A percentile compares a stretch with the other conserved stretches of the same genome.
These are phyloP conservation scores for Pythium aristosporum DNA, from an alignment of 352 stramenopile species.

Conservation along the genomic window DNA sequence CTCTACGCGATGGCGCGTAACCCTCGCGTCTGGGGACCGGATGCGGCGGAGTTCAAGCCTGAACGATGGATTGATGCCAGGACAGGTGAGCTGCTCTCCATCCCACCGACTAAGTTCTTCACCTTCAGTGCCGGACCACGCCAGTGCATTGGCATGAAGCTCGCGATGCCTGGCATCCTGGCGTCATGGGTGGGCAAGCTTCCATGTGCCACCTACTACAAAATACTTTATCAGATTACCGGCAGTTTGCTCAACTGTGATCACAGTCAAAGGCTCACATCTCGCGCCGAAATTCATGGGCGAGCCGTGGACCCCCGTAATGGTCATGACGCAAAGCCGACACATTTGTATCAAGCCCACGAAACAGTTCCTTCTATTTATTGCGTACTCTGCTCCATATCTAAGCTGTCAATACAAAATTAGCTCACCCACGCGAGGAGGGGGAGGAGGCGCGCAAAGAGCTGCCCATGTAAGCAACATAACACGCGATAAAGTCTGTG, in stretches of 20 bases:
- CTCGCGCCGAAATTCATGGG: too few relatives aligned
- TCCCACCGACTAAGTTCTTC: constrained; percentile 31
- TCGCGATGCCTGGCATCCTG: constrained; percentile 21
- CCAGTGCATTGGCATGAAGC: constrained; percentile 49
- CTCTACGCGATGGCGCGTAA: constrained; percentile 37
- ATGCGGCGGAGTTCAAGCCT: constrained; percentile 14
- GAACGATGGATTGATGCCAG: constrained; percentile 45
- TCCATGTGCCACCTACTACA: too few relatives aligned
- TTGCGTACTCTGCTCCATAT: background rate
- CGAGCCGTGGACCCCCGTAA: too few relatives aligned
- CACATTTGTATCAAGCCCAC: too few relatives aligned
- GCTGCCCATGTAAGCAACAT: constrained; percentile 45
- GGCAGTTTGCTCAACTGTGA: too few relatives aligned
- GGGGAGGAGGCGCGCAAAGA: constrained; percentile 3
- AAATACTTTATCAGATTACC: too few relatives aligned
- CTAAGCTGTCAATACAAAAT: background rate
- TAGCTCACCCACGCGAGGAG: too few relatives aligned
- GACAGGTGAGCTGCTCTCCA: constrained; percentile 11
- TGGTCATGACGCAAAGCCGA: too few relatives aligned
- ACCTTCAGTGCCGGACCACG: constrained; percentile 45
- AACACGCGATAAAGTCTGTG: constrained; percentile 68
- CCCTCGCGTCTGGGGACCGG: constrained; percentile 14
- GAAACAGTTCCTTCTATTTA: background rate
- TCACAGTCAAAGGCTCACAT: too few relatives aligned
- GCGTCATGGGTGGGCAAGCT: too few relatives aligned